Conservation (phyloP, 1,139 yeast species). For the Yamadazyma conglobata region DNA sequence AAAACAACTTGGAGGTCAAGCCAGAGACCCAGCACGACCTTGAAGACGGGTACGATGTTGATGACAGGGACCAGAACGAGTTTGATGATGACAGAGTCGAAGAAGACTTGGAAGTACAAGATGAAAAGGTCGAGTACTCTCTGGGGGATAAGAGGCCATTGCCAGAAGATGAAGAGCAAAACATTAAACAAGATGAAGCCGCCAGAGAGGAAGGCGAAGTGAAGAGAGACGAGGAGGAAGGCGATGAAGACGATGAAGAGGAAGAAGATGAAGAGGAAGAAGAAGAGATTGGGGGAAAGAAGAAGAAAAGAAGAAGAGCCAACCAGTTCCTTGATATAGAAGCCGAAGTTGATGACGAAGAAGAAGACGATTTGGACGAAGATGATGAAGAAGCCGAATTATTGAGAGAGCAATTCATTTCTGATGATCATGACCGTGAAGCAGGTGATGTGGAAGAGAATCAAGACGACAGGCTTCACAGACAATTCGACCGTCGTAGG, state of each 20-base stretch:
- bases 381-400: slow-evolving; percentile 89
- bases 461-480: slow-evolving; percentile 68
- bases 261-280: slow-evolving; percentile 53
- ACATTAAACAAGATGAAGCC: slow-evolving; percentile 9
- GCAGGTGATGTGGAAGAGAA: slow-evolving; percentile 45
- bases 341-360: slow-evolving; percentile 98
- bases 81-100: slow-evolving; percentile 40
- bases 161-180: slow-evolving; percentile 8
- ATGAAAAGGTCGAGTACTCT: slow-evolving; percentile 6
- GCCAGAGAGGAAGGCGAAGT: slow-evolving; percentile 20
- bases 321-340: slow-evolving; percentile 97
- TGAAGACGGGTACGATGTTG: slow-evolving; percentile 17
- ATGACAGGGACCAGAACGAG: slow-evolving; percentile 41
- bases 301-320: slow-evolving; percentile 66
- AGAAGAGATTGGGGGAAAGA: slow-evolving; percentile 40
- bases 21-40: slow-evolving; percentile 3
- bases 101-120: slow-evolving; percentile 10
- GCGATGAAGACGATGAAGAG: slow-evolving; percentile 60
- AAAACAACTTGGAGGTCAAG: slow-evolving; percentile 6
- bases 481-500: slow-evolving; percentile 87
- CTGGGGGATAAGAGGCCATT: slow-evolving; percentile 12
- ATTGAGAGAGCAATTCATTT: slow-evolving; percentile 76
- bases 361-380: slow-evolving; percentile 85
- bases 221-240: slow-evolving; percentile 33
- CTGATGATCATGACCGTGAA: slow-evolving; percentile 59